A percentile compares a stretch with the other conserved stretches of the same genome.
Conservation (phyloP, 73 alveolate species). For the Paraurostyla sp. region DNA sequence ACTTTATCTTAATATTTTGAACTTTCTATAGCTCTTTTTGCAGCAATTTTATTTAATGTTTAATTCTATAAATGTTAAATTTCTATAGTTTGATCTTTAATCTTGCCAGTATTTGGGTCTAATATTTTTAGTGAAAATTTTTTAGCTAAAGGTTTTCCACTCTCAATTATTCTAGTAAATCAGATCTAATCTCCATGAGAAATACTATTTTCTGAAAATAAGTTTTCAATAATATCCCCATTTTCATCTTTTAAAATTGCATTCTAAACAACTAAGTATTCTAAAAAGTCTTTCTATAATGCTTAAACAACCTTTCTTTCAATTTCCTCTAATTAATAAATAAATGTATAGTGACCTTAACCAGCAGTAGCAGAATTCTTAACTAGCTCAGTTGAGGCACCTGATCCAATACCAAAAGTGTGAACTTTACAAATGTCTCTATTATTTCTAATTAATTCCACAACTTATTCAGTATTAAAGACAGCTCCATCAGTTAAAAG, state of each 20-base stretch:
- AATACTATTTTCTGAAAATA: not conserved
- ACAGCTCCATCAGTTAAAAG: constrained; percentile 98
- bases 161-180: no score
- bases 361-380: constrained; percentile 72
- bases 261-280: not conserved
- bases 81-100: not conserved
- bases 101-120: not conserved
- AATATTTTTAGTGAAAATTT: no score
- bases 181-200: not conserved
- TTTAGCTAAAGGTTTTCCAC: no score
- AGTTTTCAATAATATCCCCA: not conserved
- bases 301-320: constrained; percentile 53
- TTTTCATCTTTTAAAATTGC: not conserved
- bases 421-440: constrained; percentile 70
- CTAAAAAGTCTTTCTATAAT: not conserved
- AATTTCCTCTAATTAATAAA: not conserved
- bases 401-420: constrained; percentile 77
- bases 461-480: constrained; percentile 75
- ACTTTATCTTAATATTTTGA: not conserved
- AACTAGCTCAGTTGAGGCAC: constrained; percentile 64
- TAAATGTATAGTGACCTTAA: constrained; percentile 51
- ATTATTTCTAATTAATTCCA: constrained; percentile 67
- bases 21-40: not conserved
- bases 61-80: not conserved
- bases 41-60: not conserved